Evolutionary conservation across 768 basidiomycete genomes (phyloP), one percentile per base, ranked within the genome.

Genomic region (Leccinum ochraceum): DNA sequence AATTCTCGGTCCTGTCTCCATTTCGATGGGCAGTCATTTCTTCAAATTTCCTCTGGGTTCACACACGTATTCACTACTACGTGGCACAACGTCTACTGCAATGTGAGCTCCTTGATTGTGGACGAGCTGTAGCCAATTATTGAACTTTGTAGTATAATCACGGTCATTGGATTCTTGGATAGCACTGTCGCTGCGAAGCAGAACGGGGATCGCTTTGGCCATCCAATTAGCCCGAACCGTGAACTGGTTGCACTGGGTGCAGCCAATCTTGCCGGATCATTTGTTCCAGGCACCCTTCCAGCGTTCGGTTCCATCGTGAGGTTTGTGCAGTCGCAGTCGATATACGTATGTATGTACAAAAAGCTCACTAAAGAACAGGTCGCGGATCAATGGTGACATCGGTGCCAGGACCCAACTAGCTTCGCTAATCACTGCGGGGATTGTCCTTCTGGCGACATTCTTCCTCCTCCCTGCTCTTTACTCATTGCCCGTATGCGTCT

Each of bases 101-200:
- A 83, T 92, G 89, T 89, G 70, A 67, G 78, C 30, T 24, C 30
- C 22, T 36, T 58, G 16, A 10, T 51, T 17, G 7, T 53, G 6
- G 22, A n/a, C 2, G 26, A 17, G 9, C 28, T 11, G 3, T 26
- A 39, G 22, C 61, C 60, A 34, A 68, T 14, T 28, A 28, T 42
- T 56, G n/a, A 0, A 10, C 20, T 44, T 48, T 20, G 34, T 65
- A 92, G 90, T 34, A 71, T 94, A 56, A 88, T 92, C 54, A 84
- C 90, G 0, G 81, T 96, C 46, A 83, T 94, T 22, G 97, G 97
- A 1, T 97, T 95, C 72, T 78, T 99, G 61, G 96, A 99, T 72
- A 93, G 90, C 61, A 94, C 97, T 62, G 94, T 95, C 3, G 92
- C 95, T 0, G 96, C 96, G 3, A 97, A 98, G 69, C 95, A 98